Evolutionary conservation across 2,329 filamentous ascomycete species (phyloP).

Genomic region (Fusarium mexicanum): DNA sequence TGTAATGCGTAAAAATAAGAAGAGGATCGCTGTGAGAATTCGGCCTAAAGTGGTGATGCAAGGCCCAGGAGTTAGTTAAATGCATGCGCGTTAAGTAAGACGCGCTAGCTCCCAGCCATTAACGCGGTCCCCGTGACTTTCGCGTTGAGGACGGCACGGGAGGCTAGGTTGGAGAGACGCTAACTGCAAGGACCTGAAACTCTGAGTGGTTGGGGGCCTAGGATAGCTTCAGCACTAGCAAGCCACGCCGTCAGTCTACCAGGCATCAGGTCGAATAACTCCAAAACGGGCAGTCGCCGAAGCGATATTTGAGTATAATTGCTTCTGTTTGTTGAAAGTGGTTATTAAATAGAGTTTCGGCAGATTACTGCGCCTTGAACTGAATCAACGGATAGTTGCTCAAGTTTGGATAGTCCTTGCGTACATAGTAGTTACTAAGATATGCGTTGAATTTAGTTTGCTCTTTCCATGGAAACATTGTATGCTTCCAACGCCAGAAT

Average conservation of each 20-base stretch:
- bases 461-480: background rate
- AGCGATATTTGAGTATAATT: background rate
- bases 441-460: background rate
- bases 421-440: background rate
- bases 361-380: background rate
- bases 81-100: conserved; percentile 31
- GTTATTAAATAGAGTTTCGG: background rate
- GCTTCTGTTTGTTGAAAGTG: background rate
- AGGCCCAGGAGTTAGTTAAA: conserved; percentile 21
- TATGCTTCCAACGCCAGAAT: background rate
- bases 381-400: background rate
- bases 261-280: background rate
- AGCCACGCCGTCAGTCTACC: conserved; percentile 20
- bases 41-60: conserved; percentile 28
- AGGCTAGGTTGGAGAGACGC: conserved; percentile 2
- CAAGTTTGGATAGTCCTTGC: background rate
- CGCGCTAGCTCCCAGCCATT: conserved; percentile 34
- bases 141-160: conserved; percentile 19
- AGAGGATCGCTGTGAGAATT: conserved; percentile 11
- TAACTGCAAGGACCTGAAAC: conserved; percentile 8
- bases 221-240: conserved; percentile 23
- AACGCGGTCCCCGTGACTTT: conserved; percentile 39
- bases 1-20: conserved; percentile 7
- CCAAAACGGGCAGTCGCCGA: conserved; percentile 7
- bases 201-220: conserved; percentile 31